Base-by-base conservation (phyloP, 331 rosid species). In the Spiraea crenata region DNA sequence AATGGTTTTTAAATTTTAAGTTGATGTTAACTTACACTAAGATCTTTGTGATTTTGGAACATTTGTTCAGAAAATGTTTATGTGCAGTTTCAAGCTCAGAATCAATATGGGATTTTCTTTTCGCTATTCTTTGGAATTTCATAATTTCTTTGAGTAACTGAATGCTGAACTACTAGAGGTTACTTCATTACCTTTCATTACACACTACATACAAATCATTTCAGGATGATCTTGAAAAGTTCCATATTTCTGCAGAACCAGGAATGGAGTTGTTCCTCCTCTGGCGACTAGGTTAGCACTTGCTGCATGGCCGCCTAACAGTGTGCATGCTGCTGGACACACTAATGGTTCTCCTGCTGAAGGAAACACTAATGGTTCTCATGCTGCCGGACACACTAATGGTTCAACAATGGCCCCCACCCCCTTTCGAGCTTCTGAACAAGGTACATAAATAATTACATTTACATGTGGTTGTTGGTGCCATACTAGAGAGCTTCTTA, bases 251-350 rank as follows among this genome's bases (percentile, higher is more conserved):
- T 76, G 82, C 87, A 93, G 97, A 81, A 93, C 89, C 4, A 84
- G 80, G 80, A 81, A 75, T 38, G 92, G 91, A 65, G 84, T 50
- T 17, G 74, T 87, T 74, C 96, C 95, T 76, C 83, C 96, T 59
- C 74, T 93, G 73, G 84, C 92, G 42, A 82, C 86, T 37, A 85
- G 97, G 81, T 96, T 91, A 80, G 80, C 96, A 54, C 85, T 69
- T 83, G 92, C 97, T 70, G 96, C 96, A 65, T 91, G 96, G 97
- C 86, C 91, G 66, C 71, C 88, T 40, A 74, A 72, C 64, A 57
- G 69, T 69, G 86, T 67, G 35, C 84, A 68, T 79, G 72, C 57
- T 77, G 60, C 54, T 45, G 81, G 77, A 51, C 71, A 47, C 16
- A 48, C 56, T 37, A 68, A 17, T 71, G 61, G 69, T 69, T 85